phyloP scores from a whole-genome alignment of 495 filamentous ascomycete species.

The Geopyxis carbonaria region DNA sequence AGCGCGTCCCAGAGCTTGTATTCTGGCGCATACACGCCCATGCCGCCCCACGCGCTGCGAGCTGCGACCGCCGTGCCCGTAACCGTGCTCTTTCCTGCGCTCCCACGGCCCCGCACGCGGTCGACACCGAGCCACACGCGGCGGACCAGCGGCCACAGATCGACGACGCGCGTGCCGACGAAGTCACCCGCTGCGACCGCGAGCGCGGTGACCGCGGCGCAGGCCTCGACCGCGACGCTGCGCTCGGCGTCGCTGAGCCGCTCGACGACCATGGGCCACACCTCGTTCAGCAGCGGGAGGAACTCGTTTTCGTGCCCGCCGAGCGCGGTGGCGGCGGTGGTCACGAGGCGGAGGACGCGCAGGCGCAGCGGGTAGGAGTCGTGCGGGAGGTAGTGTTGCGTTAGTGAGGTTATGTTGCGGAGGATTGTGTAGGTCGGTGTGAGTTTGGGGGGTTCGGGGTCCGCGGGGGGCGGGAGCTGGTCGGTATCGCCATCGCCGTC shows the following conservation, averaged over 20 bases:
- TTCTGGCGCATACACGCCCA: constrained; percentile 37
- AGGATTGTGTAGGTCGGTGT: constrained; percentile 46
- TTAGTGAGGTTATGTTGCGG: constrained; percentile 47
- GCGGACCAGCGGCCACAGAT: constrained; percentile 46
- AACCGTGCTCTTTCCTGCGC: constrained; percentile 8
- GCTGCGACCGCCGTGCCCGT: constrained; percentile 25
- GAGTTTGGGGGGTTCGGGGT: constrained; percentile 32
- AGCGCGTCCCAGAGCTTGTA: constrained; percentile 43
- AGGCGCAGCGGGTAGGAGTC: constrained; percentile 61
- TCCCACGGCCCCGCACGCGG: constrained; percentile 11
- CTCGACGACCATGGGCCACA: constrained; percentile 64
- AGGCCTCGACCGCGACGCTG: constrained; percentile 53
- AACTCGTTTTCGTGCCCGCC: constrained; percentile 61
- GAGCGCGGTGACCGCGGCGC: constrained; percentile 45
- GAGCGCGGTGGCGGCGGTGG: constrained; percentile 48
- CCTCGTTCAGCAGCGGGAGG: constrained; percentile 68
- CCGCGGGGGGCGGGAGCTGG: constrained; percentile 29
- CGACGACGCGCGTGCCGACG: constrained; percentile 49
- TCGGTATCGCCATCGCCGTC: constrained; percentile 13
- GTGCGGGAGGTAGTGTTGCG: constrained; percentile 73
- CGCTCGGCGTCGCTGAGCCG: constrained; percentile 59
- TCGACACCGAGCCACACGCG: constrained; percentile 19
- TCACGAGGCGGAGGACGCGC: constrained; percentile 56
- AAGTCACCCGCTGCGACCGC: constrained; percentile 61
- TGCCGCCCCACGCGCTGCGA: no score